Percentiles rank a stretch among this genome's conserved stretches.
phyloP scores from a whole-genome alignment of 179 eudicot genomes.

The Drosera spatulata region DNA sequence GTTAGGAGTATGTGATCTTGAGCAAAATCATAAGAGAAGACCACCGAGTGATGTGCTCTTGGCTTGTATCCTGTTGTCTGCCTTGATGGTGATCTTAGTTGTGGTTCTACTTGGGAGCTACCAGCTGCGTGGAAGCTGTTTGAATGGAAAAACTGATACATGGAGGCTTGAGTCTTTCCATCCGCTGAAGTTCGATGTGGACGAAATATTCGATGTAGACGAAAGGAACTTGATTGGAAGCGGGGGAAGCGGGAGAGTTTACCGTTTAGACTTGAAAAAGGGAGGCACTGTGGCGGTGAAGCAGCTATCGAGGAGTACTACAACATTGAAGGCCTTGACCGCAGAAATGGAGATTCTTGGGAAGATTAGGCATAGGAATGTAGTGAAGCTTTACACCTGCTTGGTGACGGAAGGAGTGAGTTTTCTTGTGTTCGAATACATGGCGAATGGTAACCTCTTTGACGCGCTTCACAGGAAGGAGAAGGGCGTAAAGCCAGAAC shows the following conservation, averaged over 20 bases:
- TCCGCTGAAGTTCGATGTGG: constrained; percentile 48
- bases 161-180: constrained; percentile 88
- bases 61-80: constrained; percentile 33
- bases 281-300: constrained; percentile 71
- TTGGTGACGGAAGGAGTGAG: constrained; percentile 49
- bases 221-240: constrained; percentile 64
- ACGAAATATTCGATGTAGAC: constrained; percentile 51
- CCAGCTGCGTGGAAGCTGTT: constrained; percentile 18
- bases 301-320: constrained; percentile 42
- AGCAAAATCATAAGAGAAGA: constrained; percentile 13
- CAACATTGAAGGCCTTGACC: constrained; percentile 23
- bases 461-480: constrained; percentile 45
- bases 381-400: constrained; percentile 75
- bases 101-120: constrained; percentile 44
- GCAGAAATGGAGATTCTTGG: constrained; percentile 78
- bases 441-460: constrained; percentile 66
- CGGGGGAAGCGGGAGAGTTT: constrained; percentile 94
- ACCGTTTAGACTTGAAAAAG: constrained; percentile 57
- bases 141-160: constrained; percentile 19
- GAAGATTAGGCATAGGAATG: constrained; percentile 68
- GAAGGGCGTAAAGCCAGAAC: constrained; percentile 35
- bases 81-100: constrained; percentile 31
- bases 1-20: constrained; percentile 22
- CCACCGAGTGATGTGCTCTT: constrained; percentile 20
- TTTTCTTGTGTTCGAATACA: constrained; percentile 71